Base-by-base conservation (phyloP, 2,329 filamentous ascomycete species). In the Acrodontium crateriforme region DNA sequence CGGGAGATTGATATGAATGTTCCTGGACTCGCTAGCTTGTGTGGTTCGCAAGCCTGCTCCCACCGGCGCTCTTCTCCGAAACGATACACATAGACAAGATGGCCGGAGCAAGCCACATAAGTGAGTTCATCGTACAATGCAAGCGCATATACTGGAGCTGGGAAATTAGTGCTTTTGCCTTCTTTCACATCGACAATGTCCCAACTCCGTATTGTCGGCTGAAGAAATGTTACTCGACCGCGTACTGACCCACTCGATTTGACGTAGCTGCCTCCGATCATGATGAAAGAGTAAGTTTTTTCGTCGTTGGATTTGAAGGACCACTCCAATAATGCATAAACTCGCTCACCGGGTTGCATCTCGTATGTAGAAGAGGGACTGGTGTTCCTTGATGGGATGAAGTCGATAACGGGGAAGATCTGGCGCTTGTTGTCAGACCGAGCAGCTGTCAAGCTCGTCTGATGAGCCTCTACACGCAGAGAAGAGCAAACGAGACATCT, bases 271-370 rank as follows among this genome's bases (percentile, higher is more conserved):
- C 47, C 46, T 10, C 42, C 50, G 3, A 78, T 63, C 9, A 81
- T 60, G 17, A 82, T 58, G 44, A 73, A 77, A 2, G 67, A 62
- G 50, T 75, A 78, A 0, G 54, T 62, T 30, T 65, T 69, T 17
- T 58, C 53, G 14, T 31, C 18, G 5, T 20, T 24, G 3, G 28
- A 35, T 6, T 28, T 35, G 25, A 41, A 40, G 2, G 44, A 43
- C 78, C 78, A 84, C 35, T 80, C 72, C 2, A 65, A 50, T 6
- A 84, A 49, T 1, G 68, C 62, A 23, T 69, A 60, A 2, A 84
- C 66, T 20, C 61, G 62, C 36, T 78, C 73, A 1, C 67, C 66
- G 1, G 52, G 37, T 24, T 67, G 62, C 10, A 83, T 55, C 3
- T 66, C 37, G 28, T 43, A 38, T 2, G 30, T 30, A 23, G 30